phyloP scores from a whole-genome alignment of 257 asterid species.

The Petunia axillaris region DNA sequence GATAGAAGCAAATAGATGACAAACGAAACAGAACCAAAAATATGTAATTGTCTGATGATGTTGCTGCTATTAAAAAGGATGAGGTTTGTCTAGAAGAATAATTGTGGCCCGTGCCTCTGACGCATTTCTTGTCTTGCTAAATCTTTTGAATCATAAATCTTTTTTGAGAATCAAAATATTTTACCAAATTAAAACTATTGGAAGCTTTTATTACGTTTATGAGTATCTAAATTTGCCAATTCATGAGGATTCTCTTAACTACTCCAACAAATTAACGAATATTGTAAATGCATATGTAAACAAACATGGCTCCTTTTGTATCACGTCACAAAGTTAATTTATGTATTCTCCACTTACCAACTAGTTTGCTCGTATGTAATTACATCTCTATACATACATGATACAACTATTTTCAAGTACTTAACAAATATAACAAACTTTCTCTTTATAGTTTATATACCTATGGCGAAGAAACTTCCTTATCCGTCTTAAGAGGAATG shows the following conservation, averaged over 20 bases:
- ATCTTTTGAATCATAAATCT: not conserved
- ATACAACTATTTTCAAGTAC: too few species aligned
- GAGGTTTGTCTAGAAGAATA: not conserved
- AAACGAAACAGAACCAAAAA: not conserved
- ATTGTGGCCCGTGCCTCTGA: not conserved
- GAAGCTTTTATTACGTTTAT: not conserved
- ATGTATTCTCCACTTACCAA: not conserved
- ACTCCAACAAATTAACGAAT: not conserved
- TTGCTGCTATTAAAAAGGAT: not conserved
- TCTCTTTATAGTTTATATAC: too few species aligned
- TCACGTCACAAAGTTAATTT: not conserved
- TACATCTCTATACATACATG: too few species aligned
- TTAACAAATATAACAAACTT: too few species aligned
- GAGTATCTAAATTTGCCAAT: not conserved
- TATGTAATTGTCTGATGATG: not conserved
- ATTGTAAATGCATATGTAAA: not conserved
- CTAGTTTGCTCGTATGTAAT: not conserved
- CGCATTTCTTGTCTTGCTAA: not conserved
- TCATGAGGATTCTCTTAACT: not conserved
- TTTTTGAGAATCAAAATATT: not conserved
- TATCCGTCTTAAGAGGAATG: too few species aligned
- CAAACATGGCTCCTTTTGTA: not conserved
- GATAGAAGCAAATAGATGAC: not conserved
- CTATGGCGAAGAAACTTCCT: too few species aligned
- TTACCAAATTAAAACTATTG: not conserved